A percentile compares a stretch with the other conserved stretches of the same genome.
Conservation (phyloP, 768 basidiomycete genomes). For the Mycena maculata region DNA sequence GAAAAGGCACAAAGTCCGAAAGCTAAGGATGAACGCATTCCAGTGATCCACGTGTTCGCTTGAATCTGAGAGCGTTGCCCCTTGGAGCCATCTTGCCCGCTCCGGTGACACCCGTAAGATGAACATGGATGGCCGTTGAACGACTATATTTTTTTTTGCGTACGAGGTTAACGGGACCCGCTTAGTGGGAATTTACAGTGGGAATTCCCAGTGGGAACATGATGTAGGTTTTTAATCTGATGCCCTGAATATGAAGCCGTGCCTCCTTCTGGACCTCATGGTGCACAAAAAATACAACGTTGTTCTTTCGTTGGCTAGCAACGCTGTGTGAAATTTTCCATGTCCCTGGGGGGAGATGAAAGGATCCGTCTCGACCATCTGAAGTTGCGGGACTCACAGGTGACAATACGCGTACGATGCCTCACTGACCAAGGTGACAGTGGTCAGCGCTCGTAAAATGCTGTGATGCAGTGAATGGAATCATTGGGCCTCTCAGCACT, state of each 20-base stretch:
- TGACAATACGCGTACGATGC: too few species aligned
- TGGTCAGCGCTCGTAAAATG: too few species aligned
- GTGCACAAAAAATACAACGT: constrained; percentile 1
- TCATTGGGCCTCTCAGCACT: too few species aligned
- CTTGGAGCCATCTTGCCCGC: constrained; percentile 16
- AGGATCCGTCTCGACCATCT: too few species aligned
- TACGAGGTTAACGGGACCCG: constrained; percentile 14
- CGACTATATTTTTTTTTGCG: not conserved
- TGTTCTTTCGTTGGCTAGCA: not conserved
- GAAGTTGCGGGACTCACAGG: too few species aligned
- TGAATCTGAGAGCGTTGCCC: constrained; percentile 11
- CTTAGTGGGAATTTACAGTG: constrained; percentile 6
- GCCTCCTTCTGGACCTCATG: constrained; percentile 17
- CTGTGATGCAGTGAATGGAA: too few species aligned
- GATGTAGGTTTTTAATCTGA: constrained; percentile 21
- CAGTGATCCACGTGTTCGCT: constrained; percentile 29
- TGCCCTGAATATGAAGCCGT: not conserved
- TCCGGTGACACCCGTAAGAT: constrained; percentile 2
- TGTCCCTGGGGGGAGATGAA: not conserved
- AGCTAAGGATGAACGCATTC: constrained; percentile 20
- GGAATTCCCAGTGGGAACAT: constrained; percentile 20
- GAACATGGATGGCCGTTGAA: not conserved
- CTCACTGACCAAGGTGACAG: too few species aligned
- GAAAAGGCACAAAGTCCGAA: constrained; percentile 26
- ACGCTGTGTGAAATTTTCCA: not conserved